Base-by-base conservation (phyloP, 305 asterid genomes). In the Stenogyne calaminthoides region DNA sequence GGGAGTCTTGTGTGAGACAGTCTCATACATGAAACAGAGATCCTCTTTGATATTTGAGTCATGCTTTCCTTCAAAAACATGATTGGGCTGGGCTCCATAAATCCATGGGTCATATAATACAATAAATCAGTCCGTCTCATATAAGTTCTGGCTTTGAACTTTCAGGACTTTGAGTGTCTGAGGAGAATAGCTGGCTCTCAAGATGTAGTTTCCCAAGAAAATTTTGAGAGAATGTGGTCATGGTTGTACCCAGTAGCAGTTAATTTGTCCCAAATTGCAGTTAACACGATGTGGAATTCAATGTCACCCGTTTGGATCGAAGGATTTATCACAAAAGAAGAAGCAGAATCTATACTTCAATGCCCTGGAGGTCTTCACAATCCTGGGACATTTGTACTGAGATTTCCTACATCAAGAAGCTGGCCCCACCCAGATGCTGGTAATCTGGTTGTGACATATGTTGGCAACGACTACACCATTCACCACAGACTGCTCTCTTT, bases 381-480 rank as follows among this genome's bases (percentile, higher is more conserved):
- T 42, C 96, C 94, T 6, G 98, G 99, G 49, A 88, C 97, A 72
- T 95, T 90, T 74, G 76, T 92, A 20, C 77, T 95, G 39, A 87
- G 98, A 58, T 92, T 95, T 76, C 97, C 99, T 52, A 88, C 91
- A 3, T 83, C 99, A 29, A 87, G 99, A 83, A 87, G 93, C 88
- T 95, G 99, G 99, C 99, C 98, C 59, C 99, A 95, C 79, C 97
- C 98, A 4, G 99, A 95, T 79, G 91, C 99, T 54, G 98, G 99
- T 56, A 87, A 84, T 80, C 81, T 92, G 55, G 92, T 92, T 0
- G 93, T 91, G 36, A 88, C 96, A 27, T 92, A 89, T 51, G 84
- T 95, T 54, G 95, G 92, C 18, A 77, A 63, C 14, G 96, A 95
- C 84, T 82, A 71, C 68, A 73, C 82, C 70, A 89, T 95, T 76